Percentiles rank a stretch among this genome's conserved stretches.
phyloP scores from a whole-genome alignment of 345 rosid species.

The Sapria himalayana region DNA sequence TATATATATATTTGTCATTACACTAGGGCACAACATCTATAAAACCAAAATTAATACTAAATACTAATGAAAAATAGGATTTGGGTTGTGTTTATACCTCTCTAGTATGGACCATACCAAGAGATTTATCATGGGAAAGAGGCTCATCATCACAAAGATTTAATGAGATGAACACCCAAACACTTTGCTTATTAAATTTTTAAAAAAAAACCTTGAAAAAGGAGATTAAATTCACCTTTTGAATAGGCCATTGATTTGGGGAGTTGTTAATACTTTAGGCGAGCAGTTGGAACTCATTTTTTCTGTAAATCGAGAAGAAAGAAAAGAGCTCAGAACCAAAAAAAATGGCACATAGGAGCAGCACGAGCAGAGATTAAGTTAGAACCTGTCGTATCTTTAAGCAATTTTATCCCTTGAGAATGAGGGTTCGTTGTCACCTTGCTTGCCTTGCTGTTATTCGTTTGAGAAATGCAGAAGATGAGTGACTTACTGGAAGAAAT shows the following conservation, averaged over 20 bases:
- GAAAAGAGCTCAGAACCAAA: background rate
- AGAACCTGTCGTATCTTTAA: conserved; percentile 58
- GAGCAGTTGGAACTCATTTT: conserved; percentile 16
- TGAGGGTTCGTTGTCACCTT: conserved; percentile 66
- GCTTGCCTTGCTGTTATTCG: conserved; percentile 55
- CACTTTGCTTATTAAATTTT: too few relatives aligned
- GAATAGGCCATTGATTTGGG: conserved; percentile 9
- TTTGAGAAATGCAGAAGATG: too few relatives aligned
- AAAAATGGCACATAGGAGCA: too few relatives aligned
- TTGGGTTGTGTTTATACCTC: too few relatives aligned
- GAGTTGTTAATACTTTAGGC: conserved; percentile 17
- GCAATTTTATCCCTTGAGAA: conserved; percentile 86
- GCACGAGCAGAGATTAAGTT: background rate
- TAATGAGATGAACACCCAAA: conserved; percentile 3
- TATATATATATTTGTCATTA: too few relatives aligned
- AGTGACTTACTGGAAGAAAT: too few relatives aligned
- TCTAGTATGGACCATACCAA: too few relatives aligned
- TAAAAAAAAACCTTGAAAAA: background rate
- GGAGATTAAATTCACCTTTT: conserved; percentile 30
- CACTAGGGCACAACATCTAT: too few relatives aligned
- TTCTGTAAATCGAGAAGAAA: conserved; percentile 15
- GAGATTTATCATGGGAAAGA: too few relatives aligned
- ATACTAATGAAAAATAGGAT: too few relatives aligned
- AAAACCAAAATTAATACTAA: too few relatives aligned
- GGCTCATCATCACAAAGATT: too few relatives aligned